Conservation (phyloP, 441 rosid genomes). For the Erodium trifolium region DNA sequence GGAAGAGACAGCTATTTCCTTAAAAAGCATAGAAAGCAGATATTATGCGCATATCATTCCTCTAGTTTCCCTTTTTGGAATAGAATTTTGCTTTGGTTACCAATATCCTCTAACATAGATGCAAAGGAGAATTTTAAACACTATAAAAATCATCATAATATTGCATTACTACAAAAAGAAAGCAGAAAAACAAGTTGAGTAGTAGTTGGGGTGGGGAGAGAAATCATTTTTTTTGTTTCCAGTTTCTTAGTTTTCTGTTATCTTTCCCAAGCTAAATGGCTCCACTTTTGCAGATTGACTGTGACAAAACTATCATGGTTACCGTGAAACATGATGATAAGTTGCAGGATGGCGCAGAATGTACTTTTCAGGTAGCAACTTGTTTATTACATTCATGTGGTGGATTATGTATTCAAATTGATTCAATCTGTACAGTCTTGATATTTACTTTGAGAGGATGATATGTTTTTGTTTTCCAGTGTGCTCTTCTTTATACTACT, state of each 20-base stretch:
- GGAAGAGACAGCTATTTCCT: neutral
- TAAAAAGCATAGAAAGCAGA: neutral
- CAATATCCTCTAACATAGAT: neutral
- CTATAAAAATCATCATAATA: neutral
- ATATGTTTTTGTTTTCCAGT: slow-evolving; percentile 33
- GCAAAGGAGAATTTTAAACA: neutral
- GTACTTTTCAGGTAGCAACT: slow-evolving; percentile 75
- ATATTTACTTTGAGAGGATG: too few relatives aligned
- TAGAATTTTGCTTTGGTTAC: neutral
- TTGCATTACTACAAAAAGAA: neutral
- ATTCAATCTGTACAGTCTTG: slow-evolving; percentile 4
- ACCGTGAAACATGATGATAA: slow-evolving; percentile 95
- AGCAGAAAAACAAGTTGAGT: neutral
- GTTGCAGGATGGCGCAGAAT: slow-evolving; percentile 88
- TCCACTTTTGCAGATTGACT: slow-evolving; percentile 74
- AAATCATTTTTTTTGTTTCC: neutral
- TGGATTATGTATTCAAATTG: slow-evolving; percentile 11
- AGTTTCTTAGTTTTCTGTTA: neutral
- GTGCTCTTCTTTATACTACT: slow-evolving; percentile 86
- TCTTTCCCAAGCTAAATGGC: neutral
- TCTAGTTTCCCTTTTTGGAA: neutral
- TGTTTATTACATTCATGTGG: slow-evolving; percentile 13
- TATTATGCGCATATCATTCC: too few relatives aligned
- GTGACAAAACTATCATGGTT: slow-evolving; percentile 93
- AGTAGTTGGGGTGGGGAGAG: neutral